phyloP scores from a whole-genome alignment of 805 yeast genomes.

The Candida suzukii region DNA sequence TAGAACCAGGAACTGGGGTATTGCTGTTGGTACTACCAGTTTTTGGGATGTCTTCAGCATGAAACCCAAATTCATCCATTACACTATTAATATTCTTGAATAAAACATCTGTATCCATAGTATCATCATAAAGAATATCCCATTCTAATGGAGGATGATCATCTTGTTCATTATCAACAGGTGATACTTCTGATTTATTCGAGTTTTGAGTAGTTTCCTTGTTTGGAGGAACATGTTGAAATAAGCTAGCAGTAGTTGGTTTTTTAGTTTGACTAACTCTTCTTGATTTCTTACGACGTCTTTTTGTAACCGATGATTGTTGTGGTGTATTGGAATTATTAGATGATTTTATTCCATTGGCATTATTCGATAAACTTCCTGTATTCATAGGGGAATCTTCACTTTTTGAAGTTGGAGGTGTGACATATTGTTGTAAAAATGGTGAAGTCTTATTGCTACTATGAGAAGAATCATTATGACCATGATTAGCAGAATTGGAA shows the following conservation, averaged over 20 bases:
- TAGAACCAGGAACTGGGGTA: background rate
- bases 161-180: conserved; percentile 9
- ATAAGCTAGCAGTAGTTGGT: background rate
- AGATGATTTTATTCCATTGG: background rate
- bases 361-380: background rate
- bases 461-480: conserved; percentile 3
- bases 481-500: conserved; percentile 10
- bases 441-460: conserved; percentile 14
- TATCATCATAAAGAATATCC: conserved; percentile 24
- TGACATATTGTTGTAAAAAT: conserved; percentile 9
- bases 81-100: conserved; percentile 84
- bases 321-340: background rate
- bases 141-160: conserved; percentile 32
- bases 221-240: background rate
- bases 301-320: background rate
- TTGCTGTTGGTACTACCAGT: background rate
- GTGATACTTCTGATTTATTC: background rate
- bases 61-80: conserved; percentile 90
- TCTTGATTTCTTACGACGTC: background rate
- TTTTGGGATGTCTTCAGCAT: conserved; percentile 31
- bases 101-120: conserved; percentile 43
- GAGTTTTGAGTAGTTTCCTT: background rate
- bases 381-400: background rate
- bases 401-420: conserved; percentile 9
- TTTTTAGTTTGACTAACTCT: background rate